These are phyloP conservation scores for Aspergillus sp. DNA, from an alignment of 2,329 filamentous ascomycete species.

Conservation along the genomic window DNA sequence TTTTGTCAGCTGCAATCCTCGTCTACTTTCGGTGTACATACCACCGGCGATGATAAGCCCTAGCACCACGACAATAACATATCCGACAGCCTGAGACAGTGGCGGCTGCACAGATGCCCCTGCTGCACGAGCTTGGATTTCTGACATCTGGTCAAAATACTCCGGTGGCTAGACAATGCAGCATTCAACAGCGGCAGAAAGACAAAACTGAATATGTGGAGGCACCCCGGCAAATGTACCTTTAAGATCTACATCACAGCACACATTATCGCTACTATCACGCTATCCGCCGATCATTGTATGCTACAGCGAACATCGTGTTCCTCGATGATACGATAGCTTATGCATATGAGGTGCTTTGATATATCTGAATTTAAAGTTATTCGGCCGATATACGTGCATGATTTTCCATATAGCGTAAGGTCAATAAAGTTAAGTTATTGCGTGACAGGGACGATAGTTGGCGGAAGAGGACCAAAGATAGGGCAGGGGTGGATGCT, in stretches of 20 bases:
- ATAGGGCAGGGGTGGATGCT: not conserved
- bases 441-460: conserved; percentile 8
- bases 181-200: no score
- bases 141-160: not conserved
- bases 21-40: conserved; percentile 15
- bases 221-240: not conserved
- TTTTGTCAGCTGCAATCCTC: not conserved
- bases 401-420: not conserved
- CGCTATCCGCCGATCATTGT: not conserved
- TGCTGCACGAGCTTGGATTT: not conserved
- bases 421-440: not conserved
- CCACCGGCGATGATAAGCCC: conserved; percentile 46
- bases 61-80: conserved; percentile 46
- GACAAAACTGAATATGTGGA: not conserved
- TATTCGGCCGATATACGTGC: conserved; percentile 1
- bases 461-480: conserved; percentile 7
- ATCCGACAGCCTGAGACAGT: conserved; percentile 44
- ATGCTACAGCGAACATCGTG: not conserved
- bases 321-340: conserved; percentile 17
- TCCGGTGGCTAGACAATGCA: no score
- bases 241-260: not conserved
- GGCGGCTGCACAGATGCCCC: conserved; percentile 32
- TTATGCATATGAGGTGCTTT: conserved; percentile 16
- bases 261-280: not conserved
- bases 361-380: not conserved